These are phyloP conservation scores for Triadica sebifera DNA, from an alignment of 345 rosid genomes.

Conservation along the genomic window DNA sequence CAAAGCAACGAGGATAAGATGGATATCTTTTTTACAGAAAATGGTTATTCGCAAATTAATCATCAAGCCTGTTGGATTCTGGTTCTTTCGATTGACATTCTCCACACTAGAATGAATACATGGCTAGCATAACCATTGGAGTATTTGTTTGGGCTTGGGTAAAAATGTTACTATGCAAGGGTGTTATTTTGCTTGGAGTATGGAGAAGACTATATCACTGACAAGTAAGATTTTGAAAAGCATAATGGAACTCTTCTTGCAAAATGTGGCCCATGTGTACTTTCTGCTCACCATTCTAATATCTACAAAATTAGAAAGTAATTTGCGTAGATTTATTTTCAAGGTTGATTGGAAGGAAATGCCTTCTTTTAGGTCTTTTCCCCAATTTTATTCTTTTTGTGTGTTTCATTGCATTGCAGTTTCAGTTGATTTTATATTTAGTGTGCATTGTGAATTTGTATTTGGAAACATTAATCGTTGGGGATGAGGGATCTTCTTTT, in stretches of 20 bases:
- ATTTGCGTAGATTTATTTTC: no score
- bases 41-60: background rate
- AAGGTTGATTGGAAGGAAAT: background rate
- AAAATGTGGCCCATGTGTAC: no score
- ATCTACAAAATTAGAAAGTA: background rate
- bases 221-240: background rate
- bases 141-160: background rate
- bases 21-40: background rate
- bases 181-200: background rate
- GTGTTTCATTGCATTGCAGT: background rate
- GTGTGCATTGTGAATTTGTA: background rate
- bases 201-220: background rate
- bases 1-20: background rate
- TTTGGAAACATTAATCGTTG: background rate
- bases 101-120: background rate
- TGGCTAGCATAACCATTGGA: background rate
- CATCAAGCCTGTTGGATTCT: background rate
- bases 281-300: no score
- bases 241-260: background rate
- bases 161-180: background rate
- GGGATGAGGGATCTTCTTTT: background rate
- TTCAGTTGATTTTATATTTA: background rate
- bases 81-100: background rate
- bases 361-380: background rate
- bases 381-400: background rate